Percentiles rank a stretch among this genome's conserved stretches.
Evolutionary conservation across 192 early-diverging fungal species (phyloP).

Genomic region (Powellomyces hirtus): DNA sequence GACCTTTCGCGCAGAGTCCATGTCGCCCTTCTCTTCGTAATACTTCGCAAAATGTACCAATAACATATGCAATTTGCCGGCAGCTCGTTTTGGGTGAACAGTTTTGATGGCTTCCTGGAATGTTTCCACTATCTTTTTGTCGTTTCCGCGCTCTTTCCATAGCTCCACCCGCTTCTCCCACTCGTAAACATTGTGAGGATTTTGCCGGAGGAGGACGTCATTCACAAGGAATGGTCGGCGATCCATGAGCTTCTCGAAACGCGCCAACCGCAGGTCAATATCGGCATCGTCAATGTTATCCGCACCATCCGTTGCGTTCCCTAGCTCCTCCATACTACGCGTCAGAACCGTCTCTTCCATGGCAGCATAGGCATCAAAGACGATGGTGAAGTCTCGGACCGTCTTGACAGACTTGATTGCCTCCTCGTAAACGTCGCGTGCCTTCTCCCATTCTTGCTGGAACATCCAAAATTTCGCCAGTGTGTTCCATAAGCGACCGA

Average conservation of each 20-base stretch:
- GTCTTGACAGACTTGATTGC: conserved; percentile 74
- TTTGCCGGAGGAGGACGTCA: conserved; percentile 88
- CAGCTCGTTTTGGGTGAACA: conserved; percentile 73
- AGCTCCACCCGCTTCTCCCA: conserved; percentile 87
- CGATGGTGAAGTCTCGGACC: conserved; percentile 87
- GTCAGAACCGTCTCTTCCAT: conserved; percentile 82
- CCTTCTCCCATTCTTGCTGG: conserved; percentile 74
- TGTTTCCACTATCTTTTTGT: conserved; percentile 63
- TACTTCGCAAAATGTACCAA: conserved; percentile 85
- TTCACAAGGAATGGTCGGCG: conserved; percentile 89
- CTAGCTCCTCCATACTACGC: conserved; percentile 69
- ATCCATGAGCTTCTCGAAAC: conserved; percentile 90
- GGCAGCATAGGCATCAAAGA: conserved; percentile 96
- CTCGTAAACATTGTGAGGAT: conserved; percentile 84
- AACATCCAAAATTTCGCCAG: conserved; percentile 82
- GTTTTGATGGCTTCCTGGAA: conserved; percentile 71
- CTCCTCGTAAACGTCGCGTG: conserved; percentile 94
- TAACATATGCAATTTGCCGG: conserved; percentile 74
- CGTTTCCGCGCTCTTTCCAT: conserved; percentile 49
- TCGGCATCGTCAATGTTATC: conserved; percentile 56
- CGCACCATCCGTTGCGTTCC: conserved; percentile 35
- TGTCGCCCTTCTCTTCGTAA: conserved; percentile 61
- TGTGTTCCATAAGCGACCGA: conserved; percentile 84
- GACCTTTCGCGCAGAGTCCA: conserved; percentile 68
- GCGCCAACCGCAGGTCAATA: conserved; percentile 78